A percentile compares a stretch with the other conserved stretches of the same genome.
Conservation (phyloP, 257 asterid genomes). For the Primulina tabacum region DNA sequence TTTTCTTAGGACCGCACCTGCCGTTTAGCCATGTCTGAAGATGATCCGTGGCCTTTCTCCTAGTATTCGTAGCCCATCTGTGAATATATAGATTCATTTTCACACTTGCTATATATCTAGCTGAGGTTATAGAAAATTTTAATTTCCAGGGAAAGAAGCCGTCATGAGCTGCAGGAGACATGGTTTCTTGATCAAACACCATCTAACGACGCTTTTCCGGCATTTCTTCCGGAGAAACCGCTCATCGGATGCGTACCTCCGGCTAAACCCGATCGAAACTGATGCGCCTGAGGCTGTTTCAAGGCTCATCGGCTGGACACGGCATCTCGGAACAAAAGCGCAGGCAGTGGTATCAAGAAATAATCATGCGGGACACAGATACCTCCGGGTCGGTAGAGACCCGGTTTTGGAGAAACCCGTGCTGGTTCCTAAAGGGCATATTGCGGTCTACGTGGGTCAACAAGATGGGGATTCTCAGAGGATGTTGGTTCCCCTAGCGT, state of each 20-base stretch:
- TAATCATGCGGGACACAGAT: constrained; percentile 29
- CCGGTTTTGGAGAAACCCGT: constrained; percentile 30
- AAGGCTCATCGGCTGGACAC: constrained; percentile 45
- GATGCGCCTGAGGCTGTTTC: constrained; percentile 33
- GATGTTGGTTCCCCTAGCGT: constrained; percentile 71
- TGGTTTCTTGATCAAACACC: constrained; percentile 65
- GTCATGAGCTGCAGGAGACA: constrained; percentile 26
- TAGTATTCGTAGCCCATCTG: background rate
- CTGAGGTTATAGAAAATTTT: too few species aligned
- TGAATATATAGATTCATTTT: background rate
- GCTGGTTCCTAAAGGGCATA: constrained; percentile 61
- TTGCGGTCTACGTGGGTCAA: constrained; percentile 82
- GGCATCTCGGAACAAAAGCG: constrained; percentile 45
- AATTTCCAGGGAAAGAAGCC: background rate
- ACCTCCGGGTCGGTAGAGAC: constrained; percentile 51
- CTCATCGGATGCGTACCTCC: constrained; percentile 26
- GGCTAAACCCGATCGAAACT: constrained; percentile 23
- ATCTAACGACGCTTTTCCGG: constrained; percentile 54
- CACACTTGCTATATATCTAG: too few species aligned
- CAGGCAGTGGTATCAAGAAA: constrained; percentile 39
- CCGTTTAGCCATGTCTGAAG: constrained; percentile 64
- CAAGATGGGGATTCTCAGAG: constrained; percentile 57
- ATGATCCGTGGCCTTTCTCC: constrained; percentile 82
- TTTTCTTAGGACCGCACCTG: too few species aligned
- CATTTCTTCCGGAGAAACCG: constrained; percentile 35